Conservation (phyloP, 2,329 filamentous ascomycete species). For the Pyrenophora seminiperda region DNA sequence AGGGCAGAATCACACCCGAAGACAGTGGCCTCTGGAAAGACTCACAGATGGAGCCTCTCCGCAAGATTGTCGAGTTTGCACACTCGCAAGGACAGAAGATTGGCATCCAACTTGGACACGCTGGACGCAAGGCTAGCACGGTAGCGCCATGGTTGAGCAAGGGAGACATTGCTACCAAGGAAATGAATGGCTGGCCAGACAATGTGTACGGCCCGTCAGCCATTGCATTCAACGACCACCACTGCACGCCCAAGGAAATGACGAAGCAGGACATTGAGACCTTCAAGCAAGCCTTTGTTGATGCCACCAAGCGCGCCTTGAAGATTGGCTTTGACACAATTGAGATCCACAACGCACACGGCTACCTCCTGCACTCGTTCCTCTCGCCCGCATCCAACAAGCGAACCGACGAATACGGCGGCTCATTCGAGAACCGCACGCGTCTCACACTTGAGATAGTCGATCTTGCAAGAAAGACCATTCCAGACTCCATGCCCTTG, state of each 20-base stretch:
- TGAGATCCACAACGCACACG: slow-evolving; percentile 81
- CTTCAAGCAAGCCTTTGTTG: slow-evolving; percentile 67
- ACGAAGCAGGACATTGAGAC: slow-evolving; percentile 69
- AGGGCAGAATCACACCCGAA: slow-evolving; percentile 82
- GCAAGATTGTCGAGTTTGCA: slow-evolving; percentile 74
- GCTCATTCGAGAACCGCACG: slow-evolving; percentile 72
- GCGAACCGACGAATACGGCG: slow-evolving; percentile 70
- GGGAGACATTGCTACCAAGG: slow-evolving; percentile 61
- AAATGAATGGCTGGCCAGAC: slow-evolving; percentile 60
- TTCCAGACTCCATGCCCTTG: slow-evolving; percentile 71
- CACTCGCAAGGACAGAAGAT: slow-evolving; percentile 79
- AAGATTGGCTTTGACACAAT: slow-evolving; percentile 75
- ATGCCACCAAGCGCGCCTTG: slow-evolving; percentile 61
- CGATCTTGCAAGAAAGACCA: slow-evolving; percentile 64
- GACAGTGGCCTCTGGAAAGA: slow-evolving; percentile 84
- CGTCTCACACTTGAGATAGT: slow-evolving; percentile 71
- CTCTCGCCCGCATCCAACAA: slow-evolving; percentile 71
- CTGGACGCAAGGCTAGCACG: slow-evolving; percentile 68
- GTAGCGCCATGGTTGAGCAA: slow-evolving; percentile 67
- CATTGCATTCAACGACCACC: slow-evolving; percentile 65
- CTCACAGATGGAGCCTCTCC: slow-evolving; percentile 74
- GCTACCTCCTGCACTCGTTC: slow-evolving; percentile 75
- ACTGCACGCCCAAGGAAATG: slow-evolving; percentile 69
- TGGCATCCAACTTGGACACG: slow-evolving; percentile 81
- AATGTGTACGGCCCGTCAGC: slow-evolving; percentile 63